A percentile compares a stretch with the other conserved stretches of the same genome.
phyloP scores from a whole-genome alignment of 2,329 filamentous ascomycete genomes.

The Phialophora tarda region DNA sequence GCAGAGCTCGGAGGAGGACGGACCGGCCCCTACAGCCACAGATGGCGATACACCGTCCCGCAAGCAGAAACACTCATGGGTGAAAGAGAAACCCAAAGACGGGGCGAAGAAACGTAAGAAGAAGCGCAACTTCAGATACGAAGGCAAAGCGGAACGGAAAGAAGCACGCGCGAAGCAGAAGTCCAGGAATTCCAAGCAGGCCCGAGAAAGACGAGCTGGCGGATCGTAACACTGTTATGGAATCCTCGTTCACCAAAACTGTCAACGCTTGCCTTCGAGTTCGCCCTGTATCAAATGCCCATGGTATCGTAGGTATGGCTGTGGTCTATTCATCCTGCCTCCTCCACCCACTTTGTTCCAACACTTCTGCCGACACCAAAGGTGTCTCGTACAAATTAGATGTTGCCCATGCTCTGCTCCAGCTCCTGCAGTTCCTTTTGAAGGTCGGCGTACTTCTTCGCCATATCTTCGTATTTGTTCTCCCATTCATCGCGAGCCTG shows the following conservation, averaged over 20 bases:
- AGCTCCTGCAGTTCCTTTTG: constrained; percentile 93
- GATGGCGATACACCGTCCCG: constrained; percentile 27
- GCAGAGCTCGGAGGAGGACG: constrained; percentile 39
- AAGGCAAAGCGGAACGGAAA: constrained; percentile 82
- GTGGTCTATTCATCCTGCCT: constrained; percentile 34
- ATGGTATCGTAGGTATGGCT: constrained; percentile 36
- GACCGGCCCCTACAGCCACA: constrained; percentile 42
- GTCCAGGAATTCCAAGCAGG: constrained; percentile 72
- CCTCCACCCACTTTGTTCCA: constrained; percentile 22
- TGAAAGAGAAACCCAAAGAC: constrained; percentile 50
- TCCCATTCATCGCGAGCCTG: constrained; percentile 92
- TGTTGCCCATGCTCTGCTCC: constrained; percentile 88
- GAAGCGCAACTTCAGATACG: constrained; percentile 92
- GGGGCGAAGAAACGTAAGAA: constrained; percentile 66
- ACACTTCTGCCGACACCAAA: constrained; percentile 21
- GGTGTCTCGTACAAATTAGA: constrained; percentile 63
- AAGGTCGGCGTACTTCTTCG: constrained; percentile 80
- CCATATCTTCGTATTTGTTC: constrained; percentile 96
- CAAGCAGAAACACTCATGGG: constrained; percentile 52
- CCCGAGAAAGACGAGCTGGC: constrained; percentile 58
- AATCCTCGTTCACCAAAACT: constrained; percentile 28
- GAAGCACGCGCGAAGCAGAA: constrained; percentile 66
- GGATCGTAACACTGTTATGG: constrained; percentile 33
- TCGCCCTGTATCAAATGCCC: constrained; percentile 34
- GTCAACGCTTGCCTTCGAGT: constrained; percentile 27